These are phyloP conservation scores for Pseudozyma thailandica DNA, from an alignment of 1,284 basidiomycete genomes.

Conservation along the genomic window DNA sequence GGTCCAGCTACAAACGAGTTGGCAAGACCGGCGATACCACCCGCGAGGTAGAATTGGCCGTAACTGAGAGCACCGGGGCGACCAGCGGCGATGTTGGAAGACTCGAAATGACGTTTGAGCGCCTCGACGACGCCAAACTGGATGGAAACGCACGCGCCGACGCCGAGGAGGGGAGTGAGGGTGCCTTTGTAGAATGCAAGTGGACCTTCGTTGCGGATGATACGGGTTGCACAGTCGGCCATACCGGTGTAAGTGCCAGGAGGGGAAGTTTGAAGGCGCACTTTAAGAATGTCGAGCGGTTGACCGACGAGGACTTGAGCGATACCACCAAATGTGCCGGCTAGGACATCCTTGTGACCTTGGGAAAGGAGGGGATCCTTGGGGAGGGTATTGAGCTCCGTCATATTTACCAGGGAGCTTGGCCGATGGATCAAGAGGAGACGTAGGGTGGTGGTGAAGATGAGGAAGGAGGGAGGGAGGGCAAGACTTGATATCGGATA, in stretches of 20 bases:
- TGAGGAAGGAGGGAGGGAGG: too few relatives aligned
- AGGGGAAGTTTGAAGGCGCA: constrained; percentile 92
- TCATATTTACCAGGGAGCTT: constrained; percentile 9
- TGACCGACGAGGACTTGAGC: constrained; percentile 92
- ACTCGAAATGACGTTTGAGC: constrained; percentile 83
- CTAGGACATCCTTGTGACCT: constrained; percentile 52
- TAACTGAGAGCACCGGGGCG: constrained; percentile 70
- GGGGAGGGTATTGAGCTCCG: constrained; percentile 37
- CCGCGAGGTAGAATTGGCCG: constrained; percentile 80
- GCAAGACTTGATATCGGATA: background rate
- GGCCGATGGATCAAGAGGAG: background rate
- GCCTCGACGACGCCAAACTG: constrained; percentile 94
- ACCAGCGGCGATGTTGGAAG: constrained; percentile 5
- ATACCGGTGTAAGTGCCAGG: constrained; percentile 87
- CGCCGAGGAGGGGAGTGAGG: constrained; percentile 88
- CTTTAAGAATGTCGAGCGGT: constrained; percentile 96
- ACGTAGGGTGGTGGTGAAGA: background rate
- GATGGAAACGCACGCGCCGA: constrained; percentile 93
- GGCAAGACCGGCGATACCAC: constrained; percentile 85
- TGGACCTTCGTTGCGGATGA: constrained; percentile 89
- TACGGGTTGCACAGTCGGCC: constrained; percentile 85
- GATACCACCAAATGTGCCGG: constrained; percentile 78
- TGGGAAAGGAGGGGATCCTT: constrained; percentile 43
- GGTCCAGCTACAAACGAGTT: constrained; percentile 94
- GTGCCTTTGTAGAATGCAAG: constrained; percentile 99